Conservation (phyloP, 2,329 filamentous ascomycete species). For the Drechslerella coelobrocha region DNA sequence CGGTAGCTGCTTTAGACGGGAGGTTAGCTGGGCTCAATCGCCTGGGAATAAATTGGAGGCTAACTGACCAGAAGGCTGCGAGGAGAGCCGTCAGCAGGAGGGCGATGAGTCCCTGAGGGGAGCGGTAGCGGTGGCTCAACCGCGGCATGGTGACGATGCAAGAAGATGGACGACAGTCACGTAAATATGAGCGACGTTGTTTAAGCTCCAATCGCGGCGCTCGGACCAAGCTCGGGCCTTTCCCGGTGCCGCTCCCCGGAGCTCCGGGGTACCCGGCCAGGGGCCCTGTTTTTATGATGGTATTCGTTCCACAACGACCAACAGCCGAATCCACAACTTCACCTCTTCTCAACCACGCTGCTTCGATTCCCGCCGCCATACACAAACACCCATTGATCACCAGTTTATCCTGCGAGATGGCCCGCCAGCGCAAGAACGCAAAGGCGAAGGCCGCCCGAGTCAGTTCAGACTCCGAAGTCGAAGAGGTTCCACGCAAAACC, state of each 20-base stretch:
- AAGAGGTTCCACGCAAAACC: slow-evolving; percentile 65
- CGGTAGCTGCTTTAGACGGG: slow-evolving; percentile 64
- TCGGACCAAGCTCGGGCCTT: slow-evolving; percentile 28
- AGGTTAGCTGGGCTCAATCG: slow-evolving; percentile 53
- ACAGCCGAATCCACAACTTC: no score
- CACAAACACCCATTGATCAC: not conserved
- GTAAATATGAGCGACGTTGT: slow-evolving; percentile 6
- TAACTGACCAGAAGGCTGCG: slow-evolving; percentile 34
- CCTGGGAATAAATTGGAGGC: not conserved
- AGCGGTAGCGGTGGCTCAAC: slow-evolving; percentile 20
- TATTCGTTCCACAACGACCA: no score
- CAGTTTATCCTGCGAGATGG: slow-evolving; percentile 10
- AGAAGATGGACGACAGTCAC: not conserved
- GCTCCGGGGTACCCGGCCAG: slow-evolving; percentile 26
- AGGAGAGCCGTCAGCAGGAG: slow-evolving; percentile 55
- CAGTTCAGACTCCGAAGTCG: slow-evolving; percentile 53
- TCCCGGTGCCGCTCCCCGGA: slow-evolving; percentile 3
- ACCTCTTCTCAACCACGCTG: no score
- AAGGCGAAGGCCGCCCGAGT: slow-evolving; percentile 59
- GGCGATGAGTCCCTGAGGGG: slow-evolving; percentile 20
- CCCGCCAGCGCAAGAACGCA: slow-evolving; percentile 43
- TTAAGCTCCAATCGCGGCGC: slow-evolving; percentile 1
- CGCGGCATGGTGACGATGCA: slow-evolving; percentile 16
- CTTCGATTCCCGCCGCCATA: not conserved
- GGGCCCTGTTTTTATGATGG: no score